A percentile compares a stretch with the other conserved stretches of the same genome.
Conservation (phyloP, 805 yeast genomes). For the Ogataea degrootiae region DNA sequence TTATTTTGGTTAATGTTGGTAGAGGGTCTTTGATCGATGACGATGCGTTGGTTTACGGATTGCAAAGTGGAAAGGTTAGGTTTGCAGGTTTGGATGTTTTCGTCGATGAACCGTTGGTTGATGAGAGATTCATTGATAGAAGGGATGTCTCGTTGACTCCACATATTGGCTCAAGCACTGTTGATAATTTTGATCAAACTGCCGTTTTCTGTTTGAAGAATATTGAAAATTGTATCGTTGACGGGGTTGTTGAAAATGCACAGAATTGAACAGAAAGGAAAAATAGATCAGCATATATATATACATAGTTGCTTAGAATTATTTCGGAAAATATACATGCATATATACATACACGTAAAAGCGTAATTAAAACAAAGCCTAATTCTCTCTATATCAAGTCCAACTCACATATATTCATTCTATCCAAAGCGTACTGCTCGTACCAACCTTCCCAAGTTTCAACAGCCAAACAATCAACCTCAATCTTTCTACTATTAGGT, state of each 20-base stretch:
- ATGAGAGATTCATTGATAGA: slow-evolving; percentile 45
- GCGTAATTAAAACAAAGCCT: no score
- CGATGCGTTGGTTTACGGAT: slow-evolving; percentile 55
- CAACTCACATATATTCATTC: slow-evolving; percentile 10
- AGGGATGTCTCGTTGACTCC: slow-evolving; percentile 66
- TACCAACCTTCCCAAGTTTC: slow-evolving; percentile 31
- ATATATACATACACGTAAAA: not conserved
- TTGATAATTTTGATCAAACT: slow-evolving; percentile 48
- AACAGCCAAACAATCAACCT: slow-evolving; percentile 30
- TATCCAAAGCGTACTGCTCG: slow-evolving; percentile 14
- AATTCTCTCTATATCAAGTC: not conserved
- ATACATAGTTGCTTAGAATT: not conserved
- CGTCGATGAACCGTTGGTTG: slow-evolving; percentile 56
- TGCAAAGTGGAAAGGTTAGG: slow-evolving; percentile 53
- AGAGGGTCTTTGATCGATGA: slow-evolving; percentile 69
- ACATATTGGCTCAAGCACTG: slow-evolving; percentile 67
- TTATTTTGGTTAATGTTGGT: slow-evolving; percentile 69
- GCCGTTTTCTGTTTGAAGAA: slow-evolving; percentile 52
- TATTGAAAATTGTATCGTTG: slow-evolving; percentile 40
- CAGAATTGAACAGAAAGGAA: slow-evolving; percentile 13
- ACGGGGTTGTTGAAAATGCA: slow-evolving; percentile 22
- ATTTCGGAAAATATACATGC: not conserved
- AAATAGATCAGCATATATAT: not conserved
- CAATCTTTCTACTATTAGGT: slow-evolving; percentile 11
- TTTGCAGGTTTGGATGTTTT: slow-evolving; percentile 74